A percentile compares a stretch with the other conserved stretches of the same genome.
These are phyloP conservation scores for Smittium culicis DNA, from an alignment of 371 early-diverging fungal species.

Conservation along the genomic window DNA sequence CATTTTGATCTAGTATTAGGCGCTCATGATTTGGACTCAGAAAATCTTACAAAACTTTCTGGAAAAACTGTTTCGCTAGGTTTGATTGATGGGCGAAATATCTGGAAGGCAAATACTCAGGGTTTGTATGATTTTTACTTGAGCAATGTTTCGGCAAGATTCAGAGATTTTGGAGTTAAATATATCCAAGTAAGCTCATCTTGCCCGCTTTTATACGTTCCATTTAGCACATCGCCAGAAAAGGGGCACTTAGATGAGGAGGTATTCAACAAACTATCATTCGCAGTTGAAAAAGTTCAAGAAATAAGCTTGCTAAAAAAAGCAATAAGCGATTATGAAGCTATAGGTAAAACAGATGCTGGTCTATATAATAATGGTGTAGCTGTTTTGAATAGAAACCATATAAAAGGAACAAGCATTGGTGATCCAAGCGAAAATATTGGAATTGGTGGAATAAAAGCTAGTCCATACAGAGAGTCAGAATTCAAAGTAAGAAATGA, in stretches of 20 bases:
- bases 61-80: conserved; percentile 68
- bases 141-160: not conserved
- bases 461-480: conserved; percentile 14
- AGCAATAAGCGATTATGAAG: conserved; percentile 47
- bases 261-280: conserved; percentile 80
- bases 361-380: not conserved
- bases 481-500: conserved; percentile 58
- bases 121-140: not conserved
- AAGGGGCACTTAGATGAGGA: conserved; percentile 59
- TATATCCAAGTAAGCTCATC: conserved; percentile 55
- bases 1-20: conserved; percentile 87
- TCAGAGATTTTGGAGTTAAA: not conserved
- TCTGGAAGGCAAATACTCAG: conserved; percentile 87
- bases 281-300: conserved; percentile 78
- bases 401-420: not conserved
- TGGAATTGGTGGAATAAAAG: no score
- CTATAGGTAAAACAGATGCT: not conserved
- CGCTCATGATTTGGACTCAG: conserved; percentile 59
- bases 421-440: conserved; percentile 31
- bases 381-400: not conserved
- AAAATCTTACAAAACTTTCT: conserved; percentile 38
- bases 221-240: conserved; percentile 75
- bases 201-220: conserved; percentile 84
- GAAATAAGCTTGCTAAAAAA: conserved; percentile 62
- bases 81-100: conserved; percentile 87